Conservation (phyloP, 2,329 filamentous ascomycete species). For the Beauveria rudraprayagi region DNA sequence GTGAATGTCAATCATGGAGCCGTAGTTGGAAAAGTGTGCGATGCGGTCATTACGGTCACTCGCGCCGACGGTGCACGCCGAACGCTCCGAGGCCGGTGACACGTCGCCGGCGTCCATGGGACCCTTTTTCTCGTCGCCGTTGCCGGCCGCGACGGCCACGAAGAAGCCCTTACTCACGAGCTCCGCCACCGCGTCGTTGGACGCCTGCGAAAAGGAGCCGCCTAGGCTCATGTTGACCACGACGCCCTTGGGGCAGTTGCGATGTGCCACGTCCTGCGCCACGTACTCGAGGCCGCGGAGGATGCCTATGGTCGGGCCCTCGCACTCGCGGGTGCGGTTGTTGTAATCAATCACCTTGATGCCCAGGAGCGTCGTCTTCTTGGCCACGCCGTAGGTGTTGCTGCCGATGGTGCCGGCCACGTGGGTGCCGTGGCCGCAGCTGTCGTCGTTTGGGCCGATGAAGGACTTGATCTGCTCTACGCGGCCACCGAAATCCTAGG, state of each 20-base stretch:
- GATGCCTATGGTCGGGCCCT: conserved; percentile 14
- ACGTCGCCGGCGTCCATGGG: conserved; percentile 7
- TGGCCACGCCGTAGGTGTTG: conserved; percentile 23
- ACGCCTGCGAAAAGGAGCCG: conserved; percentile 10
- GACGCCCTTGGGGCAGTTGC: conserved; percentile 21
- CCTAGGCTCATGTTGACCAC: conserved; percentile 37
- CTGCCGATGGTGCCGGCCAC: conserved; percentile 18
- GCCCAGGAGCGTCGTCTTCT: conserved; percentile 29
- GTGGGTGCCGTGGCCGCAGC: conserved; percentile 30
- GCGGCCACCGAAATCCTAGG: conserved; percentile 18
- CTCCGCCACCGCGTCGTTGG: conserved; percentile 28
- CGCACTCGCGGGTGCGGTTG: not conserved
- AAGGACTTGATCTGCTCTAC: conserved; percentile 13
- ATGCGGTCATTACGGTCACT: conserved; percentile 23
- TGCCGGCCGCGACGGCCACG: conserved; percentile 16
- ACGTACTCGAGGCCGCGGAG: conserved; percentile 25
- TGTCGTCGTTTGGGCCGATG: conserved; percentile 12
- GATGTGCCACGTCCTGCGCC: conserved; percentile 20
- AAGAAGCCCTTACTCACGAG: conserved; percentile 14
- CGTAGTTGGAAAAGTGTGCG: conserved; percentile 34
- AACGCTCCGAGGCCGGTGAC: conserved; percentile 16
- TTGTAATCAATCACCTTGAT: conserved; percentile 30
- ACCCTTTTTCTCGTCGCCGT: not conserved
- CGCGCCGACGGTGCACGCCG: conserved; percentile 17
- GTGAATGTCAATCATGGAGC: conserved; percentile 44